phyloP scores from a whole-genome alignment of 1,139 yeast genomes.

The Candida frijolesensis region DNA sequence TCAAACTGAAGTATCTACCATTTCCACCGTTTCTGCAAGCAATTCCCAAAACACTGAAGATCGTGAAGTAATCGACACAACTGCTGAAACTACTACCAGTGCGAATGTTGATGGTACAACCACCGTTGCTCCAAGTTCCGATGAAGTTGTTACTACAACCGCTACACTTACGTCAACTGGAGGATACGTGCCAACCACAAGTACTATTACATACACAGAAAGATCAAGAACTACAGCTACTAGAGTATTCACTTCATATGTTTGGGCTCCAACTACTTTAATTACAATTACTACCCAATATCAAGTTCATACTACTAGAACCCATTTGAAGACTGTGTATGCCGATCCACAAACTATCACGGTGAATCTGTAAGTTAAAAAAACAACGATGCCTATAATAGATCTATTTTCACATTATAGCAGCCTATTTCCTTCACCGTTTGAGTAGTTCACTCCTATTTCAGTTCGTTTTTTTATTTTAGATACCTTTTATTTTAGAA shows the following conservation, averaged over 20 bases:
- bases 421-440: too few species aligned
- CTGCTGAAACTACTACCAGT: too few species aligned
- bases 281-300: conserved; percentile 15
- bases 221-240: conserved; percentile 3
- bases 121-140: too few species aligned
- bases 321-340: conserved; percentile 14
- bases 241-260: conserved; percentile 11
- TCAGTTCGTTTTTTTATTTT: neutral
- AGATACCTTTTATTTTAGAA: neutral
- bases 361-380: neutral
- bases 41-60: too few species aligned
- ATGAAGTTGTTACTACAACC: neutral
- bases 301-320: conserved; percentile 12
- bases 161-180: neutral
- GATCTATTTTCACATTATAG: neutral
- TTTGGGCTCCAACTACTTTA: conserved; percentile 15
- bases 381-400: neutral
- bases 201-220: neutral
- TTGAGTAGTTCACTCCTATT: neutral
- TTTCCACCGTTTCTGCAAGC: neutral
- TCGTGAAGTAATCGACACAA: too few species aligned
- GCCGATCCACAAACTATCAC: conserved; percentile 14
- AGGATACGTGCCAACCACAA: conserved; percentile 5
- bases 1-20: conserved; percentile 5
- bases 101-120: neutral